Percentiles rank a stretch among this genome's conserved stretches.
Evolutionary conservation across 805 yeast species (phyloP).

Genomic region (Kazachstania martiniae): DNA sequence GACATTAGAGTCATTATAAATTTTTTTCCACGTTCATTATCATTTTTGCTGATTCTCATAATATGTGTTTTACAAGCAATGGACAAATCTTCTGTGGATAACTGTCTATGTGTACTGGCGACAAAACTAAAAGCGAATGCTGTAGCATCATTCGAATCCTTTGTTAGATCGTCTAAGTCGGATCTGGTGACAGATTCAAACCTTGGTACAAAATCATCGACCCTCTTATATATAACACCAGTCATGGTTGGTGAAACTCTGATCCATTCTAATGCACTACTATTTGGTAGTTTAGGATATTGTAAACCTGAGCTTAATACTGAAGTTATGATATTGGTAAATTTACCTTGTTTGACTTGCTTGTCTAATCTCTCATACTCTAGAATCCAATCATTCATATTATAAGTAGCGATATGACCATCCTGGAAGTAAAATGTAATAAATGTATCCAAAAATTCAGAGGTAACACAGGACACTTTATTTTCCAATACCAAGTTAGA

Average conservation of each 20-base stretch:
- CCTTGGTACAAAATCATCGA: conserved; percentile 9
- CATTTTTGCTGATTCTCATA: conserved; percentile 12
- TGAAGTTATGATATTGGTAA: conserved; percentile 21
- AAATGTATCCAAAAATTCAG: conserved; percentile 22
- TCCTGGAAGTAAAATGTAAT: conserved; percentile 17
- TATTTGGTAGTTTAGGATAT: conserved; percentile 16
- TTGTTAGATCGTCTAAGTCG: conserved; percentile 7
- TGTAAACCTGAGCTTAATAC: conserved; percentile 22
- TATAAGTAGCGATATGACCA: conserved; percentile 16
- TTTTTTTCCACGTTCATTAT: conserved; percentile 17
- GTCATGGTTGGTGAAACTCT: conserved; percentile 27
- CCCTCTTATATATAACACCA: conserved; percentile 20
- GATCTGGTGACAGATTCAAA: conserved; percentile 11
- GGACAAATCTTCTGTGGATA: conserved; percentile 27
- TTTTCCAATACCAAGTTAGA: conserved; percentile 11
- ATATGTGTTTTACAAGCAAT: conserved; percentile 26
- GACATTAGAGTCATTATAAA: conserved; percentile 20
- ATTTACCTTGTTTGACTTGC: conserved; percentile 16
- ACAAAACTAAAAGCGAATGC: conserved; percentile 29
- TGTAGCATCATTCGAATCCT: conserved; percentile 21
- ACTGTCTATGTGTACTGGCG: conserved; percentile 25
- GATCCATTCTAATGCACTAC: conserved; percentile 21
- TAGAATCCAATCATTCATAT: conserved; percentile 19
- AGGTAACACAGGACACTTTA: conserved; percentile 13
- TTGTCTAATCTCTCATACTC: conserved; percentile 17